phyloP scores from a whole-genome alignment of 257 asterid species.

The Fraxinus quadrangulata region DNA sequence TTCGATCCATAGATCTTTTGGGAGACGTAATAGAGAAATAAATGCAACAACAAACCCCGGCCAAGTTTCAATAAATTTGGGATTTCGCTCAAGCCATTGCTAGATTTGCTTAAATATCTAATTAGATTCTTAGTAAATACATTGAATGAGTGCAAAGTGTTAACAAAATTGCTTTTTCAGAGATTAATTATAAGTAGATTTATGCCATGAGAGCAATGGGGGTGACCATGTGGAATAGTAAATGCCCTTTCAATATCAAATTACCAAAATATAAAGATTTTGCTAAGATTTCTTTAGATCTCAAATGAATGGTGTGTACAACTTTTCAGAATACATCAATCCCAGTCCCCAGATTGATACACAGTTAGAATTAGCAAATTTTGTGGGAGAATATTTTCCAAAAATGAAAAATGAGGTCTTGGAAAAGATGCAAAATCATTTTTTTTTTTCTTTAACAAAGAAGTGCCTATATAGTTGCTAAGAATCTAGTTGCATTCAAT shows the following conservation, averaged over 20 bases:
- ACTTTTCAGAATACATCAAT: slow-evolving; percentile 32
- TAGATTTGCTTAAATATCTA: background rate
- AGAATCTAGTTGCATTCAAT: too few species aligned
- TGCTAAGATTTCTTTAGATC: slow-evolving; percentile 46
- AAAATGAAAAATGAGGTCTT: slow-evolving; percentile 24
- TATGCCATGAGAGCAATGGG: background rate
- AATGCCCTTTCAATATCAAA: slow-evolving; percentile 41
- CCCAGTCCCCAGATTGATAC: slow-evolving; percentile 18
- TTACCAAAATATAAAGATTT: slow-evolving; percentile 38
- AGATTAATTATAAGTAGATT: slow-evolving; percentile 9
- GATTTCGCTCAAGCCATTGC: background rate
- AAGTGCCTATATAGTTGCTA: too few species aligned
- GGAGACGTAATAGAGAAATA: too few species aligned
- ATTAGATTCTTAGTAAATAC: too few species aligned
- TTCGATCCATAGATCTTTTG: background rate
- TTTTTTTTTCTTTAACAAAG: background rate
- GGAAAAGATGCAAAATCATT: background rate
- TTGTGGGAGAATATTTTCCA: slow-evolving; percentile 17
- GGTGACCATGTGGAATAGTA: slow-evolving; percentile 26
- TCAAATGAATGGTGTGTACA: slow-evolving; percentile 40
- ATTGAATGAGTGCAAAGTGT: too few species aligned
- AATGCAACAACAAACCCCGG: too few species aligned
- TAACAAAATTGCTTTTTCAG: background rate
- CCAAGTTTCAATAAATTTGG: too few species aligned
- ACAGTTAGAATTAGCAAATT: slow-evolving; percentile 11